A percentile compares a stretch with the other conserved stretches of the same genome.
Evolutionary conservation across 352 stramenopile genomes (phyloP).

Genomic region (Achlya hypogyna): DNA sequence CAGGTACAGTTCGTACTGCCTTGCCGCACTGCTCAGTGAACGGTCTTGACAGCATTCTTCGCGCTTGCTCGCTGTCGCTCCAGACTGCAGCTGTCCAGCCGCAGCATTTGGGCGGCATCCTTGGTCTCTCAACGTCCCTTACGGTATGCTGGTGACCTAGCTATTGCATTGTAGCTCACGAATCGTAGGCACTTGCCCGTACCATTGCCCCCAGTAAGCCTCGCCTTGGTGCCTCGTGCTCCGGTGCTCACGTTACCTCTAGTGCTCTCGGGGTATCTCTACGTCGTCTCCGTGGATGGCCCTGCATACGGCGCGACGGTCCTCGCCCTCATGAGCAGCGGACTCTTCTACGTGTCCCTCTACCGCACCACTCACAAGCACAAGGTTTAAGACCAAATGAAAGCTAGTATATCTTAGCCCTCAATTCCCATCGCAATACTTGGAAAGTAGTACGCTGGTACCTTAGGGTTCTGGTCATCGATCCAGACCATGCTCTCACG

Average conservation of each 20-base stretch:
- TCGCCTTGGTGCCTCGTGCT: background rate
- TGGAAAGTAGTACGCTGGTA: constrained; percentile 78
- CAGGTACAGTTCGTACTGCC: constrained; percentile 27
- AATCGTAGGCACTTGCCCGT: constrained; percentile 56
- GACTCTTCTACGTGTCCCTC: constrained; percentile 8
- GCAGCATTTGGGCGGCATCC: constrained; percentile 62
- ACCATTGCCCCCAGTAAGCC: constrained; percentile 63
- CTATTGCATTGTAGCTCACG: too few relatives aligned
- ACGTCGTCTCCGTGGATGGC: constrained; percentile 55
- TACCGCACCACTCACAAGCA: background rate
- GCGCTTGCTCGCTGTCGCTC: constrained; percentile 64
- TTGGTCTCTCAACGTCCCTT: constrained; percentile 69
- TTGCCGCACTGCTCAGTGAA: background rate
- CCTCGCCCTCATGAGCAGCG: constrained; percentile 38
- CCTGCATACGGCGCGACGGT: constrained; percentile 55
- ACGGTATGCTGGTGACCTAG: constrained; percentile 33
- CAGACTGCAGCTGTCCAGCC: constrained; percentile 62
- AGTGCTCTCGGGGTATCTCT: constrained; percentile 77
- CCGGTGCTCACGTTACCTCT: background rate
- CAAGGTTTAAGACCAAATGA: too few relatives aligned
- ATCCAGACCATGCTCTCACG: constrained; percentile 95
- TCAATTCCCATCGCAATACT: constrained; percentile 58
- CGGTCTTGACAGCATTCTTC: constrained; percentile 42
- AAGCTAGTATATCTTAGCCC: too few relatives aligned
- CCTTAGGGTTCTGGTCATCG: constrained; percentile 77